Evolutionary conservation across 306 rosid species (phyloP).

Genomic region (Gynostemma pentaphyllum): DNA sequence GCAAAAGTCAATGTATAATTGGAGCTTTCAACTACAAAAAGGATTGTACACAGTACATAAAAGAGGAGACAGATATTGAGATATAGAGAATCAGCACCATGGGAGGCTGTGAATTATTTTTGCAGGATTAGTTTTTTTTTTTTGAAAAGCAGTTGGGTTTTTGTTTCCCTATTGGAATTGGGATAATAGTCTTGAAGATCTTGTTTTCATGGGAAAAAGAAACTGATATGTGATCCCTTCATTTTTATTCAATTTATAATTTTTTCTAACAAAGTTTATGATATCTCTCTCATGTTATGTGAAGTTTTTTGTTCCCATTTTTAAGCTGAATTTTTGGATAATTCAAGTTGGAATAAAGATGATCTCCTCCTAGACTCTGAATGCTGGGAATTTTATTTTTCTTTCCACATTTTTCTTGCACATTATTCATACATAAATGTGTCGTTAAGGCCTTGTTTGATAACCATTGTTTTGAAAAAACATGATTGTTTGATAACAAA

Average conservation of each 20-base stretch:
- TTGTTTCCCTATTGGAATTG: not conserved
- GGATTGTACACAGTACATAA: conserved; percentile 8
- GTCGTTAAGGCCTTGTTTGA: too few relatives aligned
- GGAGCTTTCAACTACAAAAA: not conserved
- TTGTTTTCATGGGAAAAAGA: not conserved
- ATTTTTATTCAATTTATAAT: not conserved
- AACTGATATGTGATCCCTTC: not conserved
- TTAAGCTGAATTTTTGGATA: not conserved
- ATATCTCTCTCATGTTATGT: not conserved
- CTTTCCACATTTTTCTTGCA: not conserved
- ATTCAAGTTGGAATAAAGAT: too few relatives aligned
- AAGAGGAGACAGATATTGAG: not conserved
- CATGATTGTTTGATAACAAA: too few relatives aligned
- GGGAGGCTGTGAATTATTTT: conserved; percentile 8
- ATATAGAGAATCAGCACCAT: not conserved
- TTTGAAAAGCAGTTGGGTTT: not conserved
- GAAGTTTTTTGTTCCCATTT: not conserved
- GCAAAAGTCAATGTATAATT: conserved; percentile 41
- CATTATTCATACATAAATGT: too few relatives aligned
- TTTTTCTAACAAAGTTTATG: not conserved
- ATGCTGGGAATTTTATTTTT: not conserved
- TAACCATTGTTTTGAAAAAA: too few relatives aligned
- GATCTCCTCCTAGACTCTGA: too few relatives aligned
- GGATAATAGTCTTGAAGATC: not conserved
- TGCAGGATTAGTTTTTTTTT: conserved; percentile 5